Conservation (phyloP, 352 stramenopile species). For the Phytophthora cryptogea region DNA sequence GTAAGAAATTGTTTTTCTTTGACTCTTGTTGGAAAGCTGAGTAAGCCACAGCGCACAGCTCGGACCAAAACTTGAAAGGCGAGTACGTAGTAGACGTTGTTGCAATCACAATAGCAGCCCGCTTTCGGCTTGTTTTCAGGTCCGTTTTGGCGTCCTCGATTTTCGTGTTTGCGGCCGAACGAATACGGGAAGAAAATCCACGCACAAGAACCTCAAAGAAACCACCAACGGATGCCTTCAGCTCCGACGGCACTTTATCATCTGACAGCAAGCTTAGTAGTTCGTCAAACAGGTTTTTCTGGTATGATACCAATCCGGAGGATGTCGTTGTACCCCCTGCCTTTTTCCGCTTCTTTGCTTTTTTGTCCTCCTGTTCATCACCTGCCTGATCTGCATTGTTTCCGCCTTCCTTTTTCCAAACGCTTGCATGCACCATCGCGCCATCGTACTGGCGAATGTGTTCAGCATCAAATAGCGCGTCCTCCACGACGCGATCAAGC, state of each 20-base stretch:
- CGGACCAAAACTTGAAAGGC: slow-evolving; percentile 88
- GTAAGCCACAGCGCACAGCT: slow-evolving; percentile 71
- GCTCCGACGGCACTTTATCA: slow-evolving; percentile 17
- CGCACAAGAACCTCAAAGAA: slow-evolving; percentile 72
- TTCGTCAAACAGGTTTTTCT: slow-evolving; percentile 82
- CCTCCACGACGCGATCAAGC: slow-evolving; percentile 65
- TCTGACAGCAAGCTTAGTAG: slow-evolving; percentile 62
- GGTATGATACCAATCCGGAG: slow-evolving; percentile 69
- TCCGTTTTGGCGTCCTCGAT: slow-evolving; percentile 75
- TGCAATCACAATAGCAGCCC: slow-evolving; percentile 73
- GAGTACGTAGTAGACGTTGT: slow-evolving; percentile 76
- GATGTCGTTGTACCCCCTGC: slow-evolving; percentile 25
- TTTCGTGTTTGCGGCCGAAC: slow-evolving; percentile 60
- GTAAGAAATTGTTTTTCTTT: slow-evolving; percentile 27
- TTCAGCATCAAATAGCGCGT: slow-evolving; percentile 79
- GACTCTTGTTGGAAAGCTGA: slow-evolving; percentile 44
- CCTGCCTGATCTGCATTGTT: slow-evolving; percentile 1
- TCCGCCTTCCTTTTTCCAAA: slow-evolving; percentile 28
- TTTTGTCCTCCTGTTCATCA: slow-evolving; percentile 24
- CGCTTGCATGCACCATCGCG: slow-evolving; percentile 46
- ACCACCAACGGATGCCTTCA: slow-evolving; percentile 56
- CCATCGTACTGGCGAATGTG: slow-evolving; percentile 78
- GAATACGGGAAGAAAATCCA: slow-evolving; percentile 63
- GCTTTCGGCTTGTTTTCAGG: slow-evolving; percentile 79
- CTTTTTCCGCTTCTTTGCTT: slow-evolving; percentile 55